phyloP scores from a whole-genome alignment of 257 asterid species.

The Fraxinus cuspidata region DNA sequence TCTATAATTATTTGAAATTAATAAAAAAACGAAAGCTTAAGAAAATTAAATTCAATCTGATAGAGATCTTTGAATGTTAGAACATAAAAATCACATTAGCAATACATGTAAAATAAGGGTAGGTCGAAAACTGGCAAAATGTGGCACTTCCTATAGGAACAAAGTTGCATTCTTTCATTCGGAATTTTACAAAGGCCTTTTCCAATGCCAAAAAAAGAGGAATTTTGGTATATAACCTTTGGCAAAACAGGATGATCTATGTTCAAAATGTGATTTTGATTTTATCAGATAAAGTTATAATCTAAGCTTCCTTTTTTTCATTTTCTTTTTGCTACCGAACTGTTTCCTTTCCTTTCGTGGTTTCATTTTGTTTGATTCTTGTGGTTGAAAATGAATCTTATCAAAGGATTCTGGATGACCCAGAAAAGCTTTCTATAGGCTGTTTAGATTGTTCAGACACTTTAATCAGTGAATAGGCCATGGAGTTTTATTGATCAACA shows the following conservation, averaged over 20 bases:
- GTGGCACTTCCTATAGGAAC: background rate
- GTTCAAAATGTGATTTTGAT: too few relatives aligned
- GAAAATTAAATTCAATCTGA: background rate
- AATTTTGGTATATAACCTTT: conserved; percentile 1
- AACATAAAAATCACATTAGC: conserved; percentile 10
- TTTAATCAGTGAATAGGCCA: conserved; percentile 45
- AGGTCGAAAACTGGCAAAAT: background rate
- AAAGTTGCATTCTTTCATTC: conserved; percentile 11
- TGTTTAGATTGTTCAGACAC: conserved; percentile 43
- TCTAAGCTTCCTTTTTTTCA: background rate
- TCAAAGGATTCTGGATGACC: conserved; percentile 2
- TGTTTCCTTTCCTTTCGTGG: background rate
- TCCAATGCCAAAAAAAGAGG: background rate
- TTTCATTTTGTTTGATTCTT: background rate
- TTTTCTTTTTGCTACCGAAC: background rate
- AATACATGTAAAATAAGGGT: background rate
- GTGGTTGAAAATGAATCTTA: conserved; percentile 24
- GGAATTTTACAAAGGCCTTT: conserved; percentile 20
- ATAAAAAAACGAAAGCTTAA: background rate
- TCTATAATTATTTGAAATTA: background rate
- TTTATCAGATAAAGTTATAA: background rate
- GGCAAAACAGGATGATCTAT: too few relatives aligned
- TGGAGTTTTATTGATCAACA: conserved; percentile 21
- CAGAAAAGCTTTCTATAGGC: conserved; percentile 17
- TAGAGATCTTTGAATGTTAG: conserved; percentile 4